These are phyloP conservation scores for Alloascoidea hylecoeti DNA, from an alignment of 805 yeast genomes.

Conservation along the genomic window DNA sequence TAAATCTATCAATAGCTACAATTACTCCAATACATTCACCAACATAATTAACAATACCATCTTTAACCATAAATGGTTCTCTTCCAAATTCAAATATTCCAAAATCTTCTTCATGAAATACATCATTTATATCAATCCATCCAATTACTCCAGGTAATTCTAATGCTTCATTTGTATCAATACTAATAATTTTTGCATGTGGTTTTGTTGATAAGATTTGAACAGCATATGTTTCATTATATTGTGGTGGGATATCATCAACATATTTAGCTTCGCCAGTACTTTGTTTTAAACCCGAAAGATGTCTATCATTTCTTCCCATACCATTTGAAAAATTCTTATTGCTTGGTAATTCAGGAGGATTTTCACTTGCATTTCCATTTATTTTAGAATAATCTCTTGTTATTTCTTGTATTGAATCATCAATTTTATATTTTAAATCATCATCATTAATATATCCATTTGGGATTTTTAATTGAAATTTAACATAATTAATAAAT, in stretches of 20 bases:
- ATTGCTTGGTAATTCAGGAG: slow-evolving; percentile 19
- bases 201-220: slow-evolving; percentile 28
- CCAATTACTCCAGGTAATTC: slow-evolving; percentile 28
- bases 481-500: slow-evolving; percentile 21
- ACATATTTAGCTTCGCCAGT: slow-evolving; percentile 32
- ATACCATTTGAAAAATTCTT: too few relatives aligned
- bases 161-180: slow-evolving; percentile 23
- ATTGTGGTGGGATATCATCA: slow-evolving; percentile 28
- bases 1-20: slow-evolving; percentile 22
- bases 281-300: slow-evolving; percentile 30
- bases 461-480: slow-evolving; percentile 5
- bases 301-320: slow-evolving; percentile 27
- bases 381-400: slow-evolving; percentile 19
- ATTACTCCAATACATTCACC: slow-evolving; percentile 31
- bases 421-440: slow-evolving; percentile 16
- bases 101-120: slow-evolving; percentile 23
- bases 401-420: slow-evolving; percentile 21
- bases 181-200: slow-evolving; percentile 25
- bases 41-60: slow-evolving; percentile 22
- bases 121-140: slow-evolving; percentile 24
- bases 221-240: slow-evolving; percentile 26
- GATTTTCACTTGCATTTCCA: slow-evolving; percentile 22
- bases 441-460: too few relatives aligned
- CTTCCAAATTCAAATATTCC: slow-evolving; percentile 26
- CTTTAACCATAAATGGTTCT: slow-evolving; percentile 29